phyloP scores from a whole-genome alignment of 2,329 filamentous ascomycete species.

The Dryadomyces quercus-mongolicae region DNA sequence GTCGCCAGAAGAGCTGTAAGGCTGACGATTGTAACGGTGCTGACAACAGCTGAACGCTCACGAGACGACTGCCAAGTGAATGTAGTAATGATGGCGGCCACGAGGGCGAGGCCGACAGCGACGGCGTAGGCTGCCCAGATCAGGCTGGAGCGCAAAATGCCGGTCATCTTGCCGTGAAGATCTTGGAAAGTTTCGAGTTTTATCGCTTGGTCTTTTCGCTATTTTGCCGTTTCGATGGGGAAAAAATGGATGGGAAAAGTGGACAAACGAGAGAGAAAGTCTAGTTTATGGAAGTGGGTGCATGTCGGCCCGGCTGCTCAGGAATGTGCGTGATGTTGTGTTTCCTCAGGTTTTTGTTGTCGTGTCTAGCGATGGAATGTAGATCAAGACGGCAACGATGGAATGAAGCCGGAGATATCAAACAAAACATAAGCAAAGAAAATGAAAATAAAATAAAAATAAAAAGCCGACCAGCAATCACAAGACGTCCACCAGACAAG shows the following conservation, averaged over 20 bases:
- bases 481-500: too few species aligned
- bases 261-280: not conserved
- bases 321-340: not conserved
- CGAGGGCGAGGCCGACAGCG: conserved; percentile 63
- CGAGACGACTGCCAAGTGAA: conserved; percentile 84
- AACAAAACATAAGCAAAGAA: too few species aligned
- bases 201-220: not conserved
- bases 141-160: conserved; percentile 71
- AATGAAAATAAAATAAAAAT: too few species aligned
- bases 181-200: not conserved
- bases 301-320: not conserved
- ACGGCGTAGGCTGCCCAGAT: conserved; percentile 93
- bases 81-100: conserved; percentile 72
- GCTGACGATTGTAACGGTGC: conserved; percentile 73
- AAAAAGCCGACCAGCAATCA: not conserved
- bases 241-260: not conserved
- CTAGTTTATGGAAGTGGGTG: not conserved
- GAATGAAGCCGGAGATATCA: too few species aligned
- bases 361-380: too few species aligned
- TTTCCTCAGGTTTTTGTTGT: too few species aligned
- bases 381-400: too few species aligned
- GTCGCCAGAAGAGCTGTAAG: conserved; percentile 82
- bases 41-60: conserved; percentile 74
- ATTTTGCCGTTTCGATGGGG: not conserved
- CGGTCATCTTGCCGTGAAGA: conserved; percentile 13